Percentiles rank a stretch among this genome's conserved stretches.
These are phyloP conservation scores for Pichia sporocuriosa DNA, from an alignment of 805 yeast species.

Conservation along the genomic window DNA sequence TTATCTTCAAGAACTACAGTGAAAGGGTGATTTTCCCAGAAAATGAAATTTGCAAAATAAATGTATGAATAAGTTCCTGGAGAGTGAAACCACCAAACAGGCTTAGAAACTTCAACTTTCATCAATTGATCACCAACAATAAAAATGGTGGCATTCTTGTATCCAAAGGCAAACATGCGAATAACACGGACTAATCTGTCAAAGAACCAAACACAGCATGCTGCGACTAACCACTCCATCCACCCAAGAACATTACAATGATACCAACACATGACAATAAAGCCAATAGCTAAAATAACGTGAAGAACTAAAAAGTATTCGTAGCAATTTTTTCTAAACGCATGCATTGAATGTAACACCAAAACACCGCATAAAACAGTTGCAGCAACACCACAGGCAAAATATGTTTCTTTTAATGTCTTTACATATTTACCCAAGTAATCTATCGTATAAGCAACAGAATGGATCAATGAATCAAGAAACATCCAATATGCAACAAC, in stretches of 20 bases:
- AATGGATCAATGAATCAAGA: slow-evolving; percentile 34
- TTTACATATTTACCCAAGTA: slow-evolving; percentile 9
- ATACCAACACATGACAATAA: slow-evolving; percentile 48
- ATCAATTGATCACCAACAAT: slow-evolving; percentile 30
- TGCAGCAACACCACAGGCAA: slow-evolving; percentile 33
- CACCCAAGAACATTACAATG: slow-evolving; percentile 42
- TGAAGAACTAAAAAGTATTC: slow-evolving; percentile 54
- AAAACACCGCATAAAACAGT: slow-evolving; percentile 38
- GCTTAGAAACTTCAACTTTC: slow-evolving; percentile 42
- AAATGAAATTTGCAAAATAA: slow-evolving; percentile 44
- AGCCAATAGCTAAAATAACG: slow-evolving; percentile 45
- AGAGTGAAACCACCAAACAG: slow-evolving; percentile 39
- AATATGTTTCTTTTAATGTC: slow-evolving; percentile 12
- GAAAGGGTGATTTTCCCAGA: slow-evolving; percentile 74
- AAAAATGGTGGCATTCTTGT: slow-evolving; percentile 18
- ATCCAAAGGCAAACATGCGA: slow-evolving; percentile 21
- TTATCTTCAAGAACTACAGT: slow-evolving; percentile 40
- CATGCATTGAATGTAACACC: slow-evolving; percentile 41
- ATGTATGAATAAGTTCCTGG: slow-evolving; percentile 56
- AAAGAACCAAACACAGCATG: slow-evolving; percentile 43
- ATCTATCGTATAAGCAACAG: slow-evolving; percentile 18
- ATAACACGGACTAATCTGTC: slow-evolving; percentile 44
- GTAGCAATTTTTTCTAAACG: slow-evolving; percentile 48
- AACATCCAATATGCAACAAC: slow-evolving; percentile 38
- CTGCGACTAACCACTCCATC: slow-evolving; percentile 31